Base-by-base conservation (phyloP, 139 green algal species). In the Coelastrella sp. region DNA sequence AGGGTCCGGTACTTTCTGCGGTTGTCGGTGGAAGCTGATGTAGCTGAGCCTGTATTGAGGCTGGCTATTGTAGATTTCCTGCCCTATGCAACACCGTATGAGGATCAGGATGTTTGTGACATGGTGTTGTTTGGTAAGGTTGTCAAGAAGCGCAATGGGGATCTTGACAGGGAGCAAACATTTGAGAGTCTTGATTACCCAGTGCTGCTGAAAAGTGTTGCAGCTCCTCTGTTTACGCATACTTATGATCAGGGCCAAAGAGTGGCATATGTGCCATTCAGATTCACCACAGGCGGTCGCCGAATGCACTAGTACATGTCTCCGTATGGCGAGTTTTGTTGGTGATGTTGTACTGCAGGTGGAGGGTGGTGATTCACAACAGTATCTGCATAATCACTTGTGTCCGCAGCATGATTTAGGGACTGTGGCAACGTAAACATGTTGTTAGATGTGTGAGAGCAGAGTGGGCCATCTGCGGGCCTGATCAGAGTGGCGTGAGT, bases 191-290 rank as follows among this genome's bases (percentile, higher is more conserved):
- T 82, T 10, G 64, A 82, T 54, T 66, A 82, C 76, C 76, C 76
- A 64, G 76, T 82, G 19, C 47, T 82, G 76, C 32, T 82, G 76
- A 32, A 61, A 10, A 82, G 20, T 47, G 56, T 82, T n/a, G 23
- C 23, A n/a, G 23, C 32, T 4, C 76, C 76, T 5, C 76, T 82
- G 6, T 82, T 60, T 82, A 11, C 54, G 17, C 23, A 61, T 16
- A 61, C 7, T 4, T 20, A 8, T 20, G 7, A 60, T 64, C n/a
- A 64, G 13, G 76, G 32, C 7, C 47, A 82, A 7, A 64, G 4
- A 32, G 4, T 82, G 32, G 76, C 76, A 20, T 82, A 64, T 82
- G 76, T 82, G 23, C 76, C 76, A 16, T 82, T 82, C 23, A 58
- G 76, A 10, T 82, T 82, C 76, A 64, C 23, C 8, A 64, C 76